phyloP scores from a whole-genome alignment of 2,329 filamentous ascomycete genomes.

The Neocatenulostroma microsporum region DNA sequence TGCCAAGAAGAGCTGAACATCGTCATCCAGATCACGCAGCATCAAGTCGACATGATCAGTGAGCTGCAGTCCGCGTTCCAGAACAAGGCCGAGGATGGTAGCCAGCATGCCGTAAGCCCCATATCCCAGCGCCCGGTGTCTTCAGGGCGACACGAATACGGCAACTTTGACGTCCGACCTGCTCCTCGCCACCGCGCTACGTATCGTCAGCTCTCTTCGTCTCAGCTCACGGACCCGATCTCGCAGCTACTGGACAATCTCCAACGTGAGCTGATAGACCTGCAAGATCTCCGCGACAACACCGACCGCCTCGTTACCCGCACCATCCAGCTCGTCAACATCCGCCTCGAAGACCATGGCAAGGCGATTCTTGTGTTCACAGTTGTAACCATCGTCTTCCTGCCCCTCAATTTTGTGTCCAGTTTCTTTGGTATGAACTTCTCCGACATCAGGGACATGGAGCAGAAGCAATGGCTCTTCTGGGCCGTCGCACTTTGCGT shows the following conservation, averaged over 20 bases:
- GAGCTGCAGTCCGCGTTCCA: conserved; percentile 20
- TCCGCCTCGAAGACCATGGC: conserved; percentile 39
- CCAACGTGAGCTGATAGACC: conserved; percentile 33
- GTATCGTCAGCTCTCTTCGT: conserved; percentile 33
- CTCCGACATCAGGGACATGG: conserved; percentile 34
- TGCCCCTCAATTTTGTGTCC: conserved; percentile 38
- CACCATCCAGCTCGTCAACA: conserved; percentile 40
- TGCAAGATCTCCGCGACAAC: conserved; percentile 36
- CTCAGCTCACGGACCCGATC: conserved; percentile 30
- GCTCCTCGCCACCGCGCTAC: conserved; percentile 24
- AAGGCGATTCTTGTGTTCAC: conserved; percentile 40
- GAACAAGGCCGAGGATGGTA: not conserved
- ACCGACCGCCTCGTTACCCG: conserved; percentile 37
- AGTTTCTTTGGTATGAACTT: conserved; percentile 42
- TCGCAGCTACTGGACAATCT: conserved; percentile 36
- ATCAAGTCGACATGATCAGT: conserved; percentile 34
- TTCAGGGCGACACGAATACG: conserved; percentile 2
- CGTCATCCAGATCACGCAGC: conserved; percentile 37
- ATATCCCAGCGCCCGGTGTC: conserved; percentile 11
- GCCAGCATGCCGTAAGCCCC: conserved; percentile 2
- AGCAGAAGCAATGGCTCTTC: conserved; percentile 32
- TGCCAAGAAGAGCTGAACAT: conserved; percentile 40
- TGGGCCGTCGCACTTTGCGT: conserved; percentile 34
- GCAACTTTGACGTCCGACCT: conserved; percentile 8
- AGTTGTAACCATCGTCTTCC: conserved; percentile 38